phyloP scores from a whole-genome alignment of 805 yeast genomes.

The Vanderwaltozyma polyspora region DNA sequence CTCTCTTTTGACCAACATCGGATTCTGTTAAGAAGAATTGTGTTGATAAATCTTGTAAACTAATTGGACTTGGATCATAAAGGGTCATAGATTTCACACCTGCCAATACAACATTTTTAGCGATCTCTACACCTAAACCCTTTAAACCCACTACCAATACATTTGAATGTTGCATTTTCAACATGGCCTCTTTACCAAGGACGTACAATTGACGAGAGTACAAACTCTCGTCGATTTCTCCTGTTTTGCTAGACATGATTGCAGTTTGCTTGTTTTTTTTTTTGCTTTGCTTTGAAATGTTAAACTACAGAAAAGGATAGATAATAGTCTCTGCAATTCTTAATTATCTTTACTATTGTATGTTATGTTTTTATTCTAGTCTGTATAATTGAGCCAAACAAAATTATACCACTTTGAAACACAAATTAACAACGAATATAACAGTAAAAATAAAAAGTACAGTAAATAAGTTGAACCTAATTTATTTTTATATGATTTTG shows the following conservation, averaged over 20 bases:
- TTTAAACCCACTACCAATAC: slow-evolving; percentile 84
- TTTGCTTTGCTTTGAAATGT: neutral
- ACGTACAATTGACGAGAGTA: slow-evolving; percentile 96
- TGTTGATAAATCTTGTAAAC: slow-evolving; percentile 65
- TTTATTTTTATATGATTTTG: no score
- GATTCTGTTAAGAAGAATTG: slow-evolving; percentile 69
- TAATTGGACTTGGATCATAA: slow-evolving; percentile 67
- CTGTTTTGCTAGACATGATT: slow-evolving; percentile 17
- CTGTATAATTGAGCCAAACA: no score
- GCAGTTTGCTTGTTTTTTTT: neutral
- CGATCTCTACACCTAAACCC: slow-evolving; percentile 93
- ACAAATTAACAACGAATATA: no score
- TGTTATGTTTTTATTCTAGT: no score
- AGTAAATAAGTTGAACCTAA: no score
- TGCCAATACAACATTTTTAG: slow-evolving; percentile 91
- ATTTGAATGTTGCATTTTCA: slow-evolving; percentile 86
- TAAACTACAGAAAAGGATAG: no score
- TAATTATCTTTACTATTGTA: no score
- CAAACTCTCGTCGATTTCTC: slow-evolving; percentile 78
- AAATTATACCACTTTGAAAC: no score
- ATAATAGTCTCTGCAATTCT: no score
- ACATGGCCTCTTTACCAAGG: slow-evolving; percentile 95
- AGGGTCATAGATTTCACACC: slow-evolving; percentile 88
- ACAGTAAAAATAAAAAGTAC: no score
- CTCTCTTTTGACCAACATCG: slow-evolving; percentile 76